Evolutionary conservation across 352 stramenopile genomes (phyloP).

Genomic region (Phytophthora quininea): DNA sequence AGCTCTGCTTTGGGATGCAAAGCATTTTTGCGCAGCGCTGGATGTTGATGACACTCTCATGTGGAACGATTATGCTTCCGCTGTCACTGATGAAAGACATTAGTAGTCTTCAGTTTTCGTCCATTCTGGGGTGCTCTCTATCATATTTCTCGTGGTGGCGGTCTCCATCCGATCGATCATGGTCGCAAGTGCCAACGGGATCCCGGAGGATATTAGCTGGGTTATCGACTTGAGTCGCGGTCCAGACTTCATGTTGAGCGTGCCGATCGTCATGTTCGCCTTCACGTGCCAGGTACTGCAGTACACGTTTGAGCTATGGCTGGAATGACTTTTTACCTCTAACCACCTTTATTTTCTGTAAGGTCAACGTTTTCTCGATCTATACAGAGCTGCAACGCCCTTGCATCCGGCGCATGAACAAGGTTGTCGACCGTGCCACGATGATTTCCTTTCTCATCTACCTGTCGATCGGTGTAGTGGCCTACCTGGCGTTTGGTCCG

Average conservation of each 20-base stretch:
- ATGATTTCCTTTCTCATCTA: constrained; percentile 79
- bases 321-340: constrained; percentile 3
- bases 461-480: constrained; percentile 75
- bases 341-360: constrained; percentile 2
- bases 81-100: constrained; percentile 86
- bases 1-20: constrained; percentile 69
- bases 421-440: constrained; percentile 84
- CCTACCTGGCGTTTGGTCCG: constrained; percentile 80
- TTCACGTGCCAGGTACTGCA: constrained; percentile 81
- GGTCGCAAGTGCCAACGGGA: constrained; percentile 56
- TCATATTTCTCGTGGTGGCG: constrained; percentile 85
- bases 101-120: constrained; percentile 86
- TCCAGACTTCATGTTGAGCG: constrained; percentile 85
- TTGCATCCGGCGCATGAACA: constrained; percentile 89
- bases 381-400: constrained; percentile 88
- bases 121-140: constrained; percentile 82
- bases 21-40: constrained; percentile 71
- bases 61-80: constrained; percentile 78
- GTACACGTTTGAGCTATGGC: background rate
- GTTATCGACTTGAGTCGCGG: constrained; percentile 69
- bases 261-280: constrained; percentile 90
- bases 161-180: constrained; percentile 83
- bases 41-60: constrained; percentile 84
- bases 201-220: constrained; percentile 76
- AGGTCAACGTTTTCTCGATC: constrained; percentile 90